A percentile compares a stretch with the other conserved stretches of the same genome.
Conservation (phyloP, 495 filamentous ascomycete genomes). For the Penicillium crystallinum region DNA sequence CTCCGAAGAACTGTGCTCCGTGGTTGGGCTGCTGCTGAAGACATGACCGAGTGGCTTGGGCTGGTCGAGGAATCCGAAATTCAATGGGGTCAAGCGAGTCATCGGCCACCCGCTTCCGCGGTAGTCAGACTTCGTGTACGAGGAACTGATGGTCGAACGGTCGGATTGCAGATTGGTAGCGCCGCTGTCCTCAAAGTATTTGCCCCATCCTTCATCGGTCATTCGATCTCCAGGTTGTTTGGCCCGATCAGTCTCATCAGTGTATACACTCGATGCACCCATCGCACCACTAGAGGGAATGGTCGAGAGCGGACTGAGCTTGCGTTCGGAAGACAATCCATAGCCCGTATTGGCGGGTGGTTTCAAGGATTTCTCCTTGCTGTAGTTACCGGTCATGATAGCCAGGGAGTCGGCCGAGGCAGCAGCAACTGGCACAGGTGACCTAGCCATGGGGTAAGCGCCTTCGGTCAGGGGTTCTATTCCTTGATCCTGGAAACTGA, state of each 20-base stretch:
- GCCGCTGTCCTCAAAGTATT: conserved; percentile 53
- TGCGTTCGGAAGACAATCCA: conserved; percentile 13
- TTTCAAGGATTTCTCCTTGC: conserved; percentile 32
- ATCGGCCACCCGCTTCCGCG: conserved; percentile 39
- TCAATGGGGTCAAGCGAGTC: conserved; percentile 29
- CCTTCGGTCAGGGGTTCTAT: conserved; percentile 46
- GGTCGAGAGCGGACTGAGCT: conserved; percentile 30
- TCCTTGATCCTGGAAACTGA: conserved; percentile 62
- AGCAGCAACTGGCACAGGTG: conserved; percentile 37
- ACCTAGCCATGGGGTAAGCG: conserved; percentile 41
- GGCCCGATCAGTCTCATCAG: conserved; percentile 19
- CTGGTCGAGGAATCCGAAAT: conserved; percentile 35
- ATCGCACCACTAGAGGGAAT: conserved; percentile 30
- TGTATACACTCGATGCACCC: conserved; percentile 22
- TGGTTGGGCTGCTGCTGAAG: conserved; percentile 60
- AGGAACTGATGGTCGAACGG: conserved; percentile 25
- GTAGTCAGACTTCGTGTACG: conserved; percentile 32
- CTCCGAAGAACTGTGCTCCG: conserved; percentile 46
- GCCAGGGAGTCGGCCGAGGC: conserved; percentile 44
- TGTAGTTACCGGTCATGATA: conserved; percentile 39
- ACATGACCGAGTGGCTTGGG: conserved; percentile 50
- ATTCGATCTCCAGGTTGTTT: conserved; percentile 42
- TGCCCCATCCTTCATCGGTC: conserved; percentile 55
- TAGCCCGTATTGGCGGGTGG: conserved; percentile 23
- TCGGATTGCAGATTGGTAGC: conserved; percentile 35